phyloP scores from a whole-genome alignment of 768 basidiomycete species.

The Serendipita sp. region DNA sequence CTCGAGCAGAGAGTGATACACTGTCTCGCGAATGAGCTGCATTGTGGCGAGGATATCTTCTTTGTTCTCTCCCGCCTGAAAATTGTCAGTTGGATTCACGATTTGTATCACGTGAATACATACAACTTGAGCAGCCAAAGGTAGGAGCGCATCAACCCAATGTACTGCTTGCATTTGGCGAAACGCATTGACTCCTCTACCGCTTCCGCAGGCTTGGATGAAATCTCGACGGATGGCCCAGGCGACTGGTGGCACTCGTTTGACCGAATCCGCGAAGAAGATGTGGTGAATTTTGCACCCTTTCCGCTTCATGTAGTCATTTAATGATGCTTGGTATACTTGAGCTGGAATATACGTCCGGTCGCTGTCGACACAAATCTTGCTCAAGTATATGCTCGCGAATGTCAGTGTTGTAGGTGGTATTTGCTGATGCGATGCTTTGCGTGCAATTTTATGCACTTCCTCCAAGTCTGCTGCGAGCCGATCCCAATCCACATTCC shows the following conservation, averaged over 20 bases:
- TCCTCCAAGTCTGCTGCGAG: conserved; percentile 36
- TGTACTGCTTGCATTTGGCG: conserved; percentile 61
- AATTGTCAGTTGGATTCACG: conserved; percentile 9
- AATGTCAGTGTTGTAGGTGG: conserved; percentile 39
- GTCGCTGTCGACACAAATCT: conserved; percentile 30
- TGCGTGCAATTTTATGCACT: conserved; percentile 59
- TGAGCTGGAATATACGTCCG: conserved; percentile 29
- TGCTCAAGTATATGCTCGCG: conserved; percentile 49
- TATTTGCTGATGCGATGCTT: conserved; percentile 22
- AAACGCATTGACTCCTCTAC: conserved; percentile 57
- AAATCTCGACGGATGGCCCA: conserved; percentile 52
- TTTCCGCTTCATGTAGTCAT: conserved; percentile 69
- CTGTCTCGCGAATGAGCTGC: conserved; percentile 29
- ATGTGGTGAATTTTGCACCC: conserved; percentile 51
- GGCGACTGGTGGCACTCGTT: conserved; percentile 43
- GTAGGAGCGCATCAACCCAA: conserved; percentile 47
- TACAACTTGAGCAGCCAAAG: neutral
- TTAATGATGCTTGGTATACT: conserved; percentile 50
- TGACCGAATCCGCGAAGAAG: conserved; percentile 69
- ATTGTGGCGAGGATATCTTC: conserved; percentile 37
- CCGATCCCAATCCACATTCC: conserved; percentile 29
- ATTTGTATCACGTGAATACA: neutral
- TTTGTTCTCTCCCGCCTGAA: conserved; percentile 22
- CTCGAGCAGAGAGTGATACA: conserved; percentile 33
- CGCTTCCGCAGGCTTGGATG: conserved; percentile 31